Percentiles rank a stretch among this genome's conserved stretches.
Conservation (phyloP, 257 asterid genomes). For the Voacanga thouarsii region DNA sequence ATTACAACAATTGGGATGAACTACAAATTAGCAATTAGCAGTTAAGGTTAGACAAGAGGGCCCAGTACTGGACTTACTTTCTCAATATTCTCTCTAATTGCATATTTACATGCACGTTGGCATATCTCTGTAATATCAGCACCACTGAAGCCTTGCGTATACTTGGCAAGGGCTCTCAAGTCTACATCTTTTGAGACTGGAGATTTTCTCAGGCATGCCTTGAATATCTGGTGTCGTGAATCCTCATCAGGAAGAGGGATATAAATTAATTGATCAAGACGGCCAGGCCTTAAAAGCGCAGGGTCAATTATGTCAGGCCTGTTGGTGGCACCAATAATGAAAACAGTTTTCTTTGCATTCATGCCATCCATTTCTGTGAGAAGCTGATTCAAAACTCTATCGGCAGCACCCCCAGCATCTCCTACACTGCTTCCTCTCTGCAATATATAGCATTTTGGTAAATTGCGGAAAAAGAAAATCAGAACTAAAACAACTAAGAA, state of each 20-base stretch:
- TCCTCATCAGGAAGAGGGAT: conserved; percentile 90
- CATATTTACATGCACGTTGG: conserved; percentile 89
- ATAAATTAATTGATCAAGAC: conserved; percentile 85
- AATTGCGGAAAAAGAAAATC: conserved; percentile 1
- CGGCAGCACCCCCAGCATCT: conserved; percentile 95
- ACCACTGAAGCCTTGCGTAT: conserved; percentile 91
- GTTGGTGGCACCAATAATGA: conserved; percentile 86
- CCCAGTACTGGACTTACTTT: conserved; percentile 39
- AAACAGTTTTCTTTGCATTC: conserved; percentile 88
- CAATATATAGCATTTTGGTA: neutral
- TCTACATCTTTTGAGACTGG: conserved; percentile 78
- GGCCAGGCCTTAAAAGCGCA: conserved; percentile 91
- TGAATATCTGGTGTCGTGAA: conserved; percentile 78
- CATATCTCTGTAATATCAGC: conserved; percentile 91
- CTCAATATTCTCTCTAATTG: conserved; percentile 87
- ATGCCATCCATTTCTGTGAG: conserved; percentile 93
- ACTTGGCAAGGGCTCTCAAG: conserved; percentile 73
- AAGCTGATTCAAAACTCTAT: conserved; percentile 85
- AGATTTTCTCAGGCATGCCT: conserved; percentile 77
- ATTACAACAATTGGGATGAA: neutral
- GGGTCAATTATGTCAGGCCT: conserved; percentile 86
- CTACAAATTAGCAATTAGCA: neutral
- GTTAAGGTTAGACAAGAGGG: neutral
- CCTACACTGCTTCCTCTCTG: conserved; percentile 87
- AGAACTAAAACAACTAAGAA: neutral